Evolutionary conservation across 163 green algal genomes (phyloP), one percentile per base, ranked within the genome.

Genomic region (Chloromonas sp.): DNA sequence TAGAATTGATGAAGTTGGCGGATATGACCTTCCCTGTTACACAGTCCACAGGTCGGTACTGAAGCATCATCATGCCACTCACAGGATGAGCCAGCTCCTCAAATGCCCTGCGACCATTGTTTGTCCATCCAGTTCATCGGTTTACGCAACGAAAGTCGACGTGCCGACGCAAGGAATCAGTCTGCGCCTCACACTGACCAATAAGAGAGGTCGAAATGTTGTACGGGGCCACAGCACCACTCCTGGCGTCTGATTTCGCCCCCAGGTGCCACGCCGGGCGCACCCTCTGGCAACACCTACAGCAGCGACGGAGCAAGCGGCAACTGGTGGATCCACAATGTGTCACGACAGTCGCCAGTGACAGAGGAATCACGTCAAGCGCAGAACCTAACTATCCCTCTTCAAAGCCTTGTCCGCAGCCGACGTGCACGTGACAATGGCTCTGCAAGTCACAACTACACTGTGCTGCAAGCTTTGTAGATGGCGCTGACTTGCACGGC

Each of bases 201-300:
- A 14, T 79, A 79, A 2, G 71, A 79, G 71, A 79, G 36, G 71
- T 79, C 71, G 58, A 79, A 79, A 14, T 79, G 71, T 2, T 79
- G 11, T 2, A 79, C 5, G 71, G 71, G 71, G 13, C 79, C 79
- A 58, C 79, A 83, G 79, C 79, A 83, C 79, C 79, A 83, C 60
- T 83, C 79, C 60, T 83, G 79, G 59, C 79, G 79, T 2, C 79
- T 36, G 60, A 71, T 57, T 58, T 83, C 79, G 3, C 79, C 79
- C 2, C 79, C 79, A 58, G 79, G 79, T 3, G 13, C n/a, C 2
- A 83, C 79, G 14, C 79, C 79, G 57, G 79, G 79, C 2, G 79
- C 79, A 3, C 60, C 79, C 1, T 71, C 79, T 60, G 79, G 60
- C 79, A 83, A n/a, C 3, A 83, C 79, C 79, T 83, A 13, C 78